Evolutionary conservation across 106 monocot species (phyloP).

Genomic region (Dendrobium nobile): DNA sequence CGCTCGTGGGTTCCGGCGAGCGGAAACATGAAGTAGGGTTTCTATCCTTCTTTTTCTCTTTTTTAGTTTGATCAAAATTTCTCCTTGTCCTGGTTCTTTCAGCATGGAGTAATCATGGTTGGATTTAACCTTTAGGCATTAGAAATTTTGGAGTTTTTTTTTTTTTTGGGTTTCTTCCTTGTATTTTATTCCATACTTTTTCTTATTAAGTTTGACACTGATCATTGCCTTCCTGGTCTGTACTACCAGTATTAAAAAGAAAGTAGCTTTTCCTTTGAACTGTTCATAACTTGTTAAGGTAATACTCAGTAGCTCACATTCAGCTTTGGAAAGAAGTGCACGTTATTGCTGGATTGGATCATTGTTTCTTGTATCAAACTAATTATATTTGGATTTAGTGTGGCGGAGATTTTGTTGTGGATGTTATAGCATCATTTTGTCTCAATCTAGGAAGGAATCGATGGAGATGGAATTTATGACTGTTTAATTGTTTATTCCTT

Average conservation of each 20-base stretch:
- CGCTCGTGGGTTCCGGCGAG: slow-evolving; percentile 49
- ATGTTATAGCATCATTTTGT: not conserved
- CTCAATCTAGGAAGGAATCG: not conserved
- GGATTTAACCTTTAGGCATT: not conserved
- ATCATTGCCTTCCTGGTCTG: not conserved
- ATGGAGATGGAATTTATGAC: not conserved
- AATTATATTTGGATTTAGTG: not conserved
- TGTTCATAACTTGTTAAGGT: not conserved
- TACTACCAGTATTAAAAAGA: not conserved
- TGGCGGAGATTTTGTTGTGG: too few relatives aligned
- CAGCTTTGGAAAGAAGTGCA: not conserved
- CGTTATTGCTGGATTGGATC: not conserved
- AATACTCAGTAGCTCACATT: not conserved
- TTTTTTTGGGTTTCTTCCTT: not conserved
- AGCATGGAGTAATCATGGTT: not conserved
- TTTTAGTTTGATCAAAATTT: not conserved
- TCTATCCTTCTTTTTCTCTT: not conserved
- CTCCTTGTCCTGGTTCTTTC: not conserved
- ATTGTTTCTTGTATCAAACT: not conserved
- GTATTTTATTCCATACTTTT: not conserved
- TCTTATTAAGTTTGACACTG: not conserved
- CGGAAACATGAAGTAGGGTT: slow-evolving; percentile 57
- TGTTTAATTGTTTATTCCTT: not conserved
- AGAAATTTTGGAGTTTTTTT: not conserved
- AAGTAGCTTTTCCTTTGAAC: not conserved